A percentile compares a stretch with the other conserved stretches of the same genome.
phyloP scores from a whole-genome alignment of 352 stramenopile genomes.

The Heterotrichella gracilis region DNA sequence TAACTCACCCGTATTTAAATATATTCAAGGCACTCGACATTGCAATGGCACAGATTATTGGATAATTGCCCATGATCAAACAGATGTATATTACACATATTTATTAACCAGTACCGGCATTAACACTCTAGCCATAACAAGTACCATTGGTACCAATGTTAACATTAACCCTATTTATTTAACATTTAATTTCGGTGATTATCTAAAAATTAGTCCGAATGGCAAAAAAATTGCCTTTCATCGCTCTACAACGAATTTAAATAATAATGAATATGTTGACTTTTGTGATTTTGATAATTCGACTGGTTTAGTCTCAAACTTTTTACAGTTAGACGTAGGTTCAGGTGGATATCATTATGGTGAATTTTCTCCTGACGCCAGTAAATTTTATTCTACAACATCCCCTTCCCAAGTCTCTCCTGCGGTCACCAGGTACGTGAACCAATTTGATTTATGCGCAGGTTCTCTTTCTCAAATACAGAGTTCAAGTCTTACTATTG shows the following conservation, averaged over 20 bases:
- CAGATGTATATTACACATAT: not conserved
- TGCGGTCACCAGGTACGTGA: too few relatives aligned
- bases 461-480: not conserved
- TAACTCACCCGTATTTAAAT: not conserved
- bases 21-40: not conserved
- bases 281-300: conserved; percentile 3
- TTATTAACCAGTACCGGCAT: not conserved
- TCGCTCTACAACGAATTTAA: not conserved
- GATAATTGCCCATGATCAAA: not conserved
- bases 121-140: not conserved
- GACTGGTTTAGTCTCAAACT: not conserved
- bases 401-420: too few relatives aligned
- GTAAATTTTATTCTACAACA: too few relatives aligned
- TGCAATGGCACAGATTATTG: not conserved
- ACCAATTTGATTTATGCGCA: not conserved
- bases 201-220: not conserved
- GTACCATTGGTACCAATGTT: not conserved
- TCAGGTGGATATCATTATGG: too few relatives aligned
- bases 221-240: not conserved
- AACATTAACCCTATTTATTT: too few relatives aligned
- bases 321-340: too few relatives aligned
- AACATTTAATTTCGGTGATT: not conserved
- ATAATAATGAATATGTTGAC: not conserved
- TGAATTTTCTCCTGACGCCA: not conserved
- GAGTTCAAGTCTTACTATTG: not conserved